Conservation (phyloP, 208 protist genomes). For the Porcisia hertigi region DNA sequence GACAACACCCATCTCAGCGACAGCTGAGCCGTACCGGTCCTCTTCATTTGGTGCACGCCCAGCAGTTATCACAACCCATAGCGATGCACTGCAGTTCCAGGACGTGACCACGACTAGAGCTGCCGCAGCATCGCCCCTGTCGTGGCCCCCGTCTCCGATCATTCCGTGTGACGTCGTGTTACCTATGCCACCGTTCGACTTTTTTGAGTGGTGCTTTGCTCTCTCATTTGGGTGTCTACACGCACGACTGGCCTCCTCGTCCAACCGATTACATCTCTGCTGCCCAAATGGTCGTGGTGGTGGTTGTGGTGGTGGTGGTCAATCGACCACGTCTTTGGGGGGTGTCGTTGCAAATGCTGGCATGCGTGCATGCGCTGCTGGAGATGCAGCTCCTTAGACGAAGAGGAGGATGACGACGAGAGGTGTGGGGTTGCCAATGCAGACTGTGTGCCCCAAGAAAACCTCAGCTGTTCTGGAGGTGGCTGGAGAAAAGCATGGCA, state of each 20-base stretch:
- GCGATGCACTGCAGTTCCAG: neutral
- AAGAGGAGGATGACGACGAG: neutral
- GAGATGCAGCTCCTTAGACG: neutral
- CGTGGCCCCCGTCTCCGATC: constrained; percentile 11
- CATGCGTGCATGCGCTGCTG: neutral
- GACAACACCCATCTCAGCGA: neutral
- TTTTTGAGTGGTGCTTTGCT: neutral
- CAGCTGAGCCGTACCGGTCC: neutral
- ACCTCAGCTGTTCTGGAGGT: neutral
- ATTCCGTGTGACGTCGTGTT: no score
- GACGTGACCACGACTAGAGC: neutral
- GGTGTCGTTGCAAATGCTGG: neutral
- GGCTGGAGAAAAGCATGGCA: neutral
- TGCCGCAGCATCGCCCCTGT: neutral
- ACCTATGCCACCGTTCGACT: no score
- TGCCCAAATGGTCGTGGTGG: neutral
- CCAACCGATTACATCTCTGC: neutral
- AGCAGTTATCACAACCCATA: neutral
- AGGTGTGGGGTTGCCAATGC: neutral
- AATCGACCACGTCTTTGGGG: neutral
- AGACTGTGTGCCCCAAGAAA: neutral
- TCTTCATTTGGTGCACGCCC: neutral
- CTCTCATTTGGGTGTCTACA: neutral
- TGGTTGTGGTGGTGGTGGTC: neutral
- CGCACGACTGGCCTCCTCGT: neutral